phyloP scores from a whole-genome alignment of 2,329 filamentous ascomycete genomes.

The Colletotrichum euphorbiae region DNA sequence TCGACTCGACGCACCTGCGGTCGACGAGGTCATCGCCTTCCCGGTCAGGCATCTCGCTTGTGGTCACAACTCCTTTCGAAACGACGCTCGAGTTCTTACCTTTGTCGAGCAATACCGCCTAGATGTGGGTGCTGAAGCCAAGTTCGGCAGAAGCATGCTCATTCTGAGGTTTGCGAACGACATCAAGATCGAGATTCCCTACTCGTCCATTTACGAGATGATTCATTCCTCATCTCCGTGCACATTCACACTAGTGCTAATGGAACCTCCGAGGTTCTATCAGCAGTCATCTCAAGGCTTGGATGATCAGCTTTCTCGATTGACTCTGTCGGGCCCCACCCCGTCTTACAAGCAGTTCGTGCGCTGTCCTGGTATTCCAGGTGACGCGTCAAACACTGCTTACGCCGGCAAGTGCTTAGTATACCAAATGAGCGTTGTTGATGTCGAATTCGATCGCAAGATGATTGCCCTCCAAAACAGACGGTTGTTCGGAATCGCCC shows the following conservation, averaged over 20 bases:
- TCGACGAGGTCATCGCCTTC: constrained; percentile 42
- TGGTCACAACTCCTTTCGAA: constrained; percentile 60
- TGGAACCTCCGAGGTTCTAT: constrained; percentile 64
- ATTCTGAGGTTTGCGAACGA: constrained; percentile 50
- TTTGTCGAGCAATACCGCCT: constrained; percentile 57
- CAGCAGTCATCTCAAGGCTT: not conserved
- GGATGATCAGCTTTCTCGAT: not conserved
- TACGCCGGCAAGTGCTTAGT: constrained; percentile 57
- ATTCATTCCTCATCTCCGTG: constrained; percentile 51
- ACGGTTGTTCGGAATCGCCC: constrained; percentile 21
- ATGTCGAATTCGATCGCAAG: constrained; percentile 43
- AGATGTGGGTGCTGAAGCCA: constrained; percentile 50
- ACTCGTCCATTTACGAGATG: constrained; percentile 60
- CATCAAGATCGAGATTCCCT: constrained; percentile 54
- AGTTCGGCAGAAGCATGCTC: constrained; percentile 58
- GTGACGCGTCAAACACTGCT: constrained; percentile 46
- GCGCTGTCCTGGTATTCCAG: constrained; percentile 41
- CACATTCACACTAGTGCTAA: constrained; percentile 63
- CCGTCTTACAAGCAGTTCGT: not conserved
- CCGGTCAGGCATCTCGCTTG: constrained; percentile 48
- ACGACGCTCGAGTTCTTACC: constrained; percentile 47
- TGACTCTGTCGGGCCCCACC: not conserved
- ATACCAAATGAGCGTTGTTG: constrained; percentile 52
- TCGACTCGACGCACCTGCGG: constrained; percentile 28
- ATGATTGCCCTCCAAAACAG: constrained; percentile 43